A percentile compares a stretch with the other conserved stretches of the same genome.
These are phyloP conservation scores for Xylariomycetidae sp. DNA, from an alignment of 2,329 filamentous ascomycete species.

Conservation along the genomic window DNA sequence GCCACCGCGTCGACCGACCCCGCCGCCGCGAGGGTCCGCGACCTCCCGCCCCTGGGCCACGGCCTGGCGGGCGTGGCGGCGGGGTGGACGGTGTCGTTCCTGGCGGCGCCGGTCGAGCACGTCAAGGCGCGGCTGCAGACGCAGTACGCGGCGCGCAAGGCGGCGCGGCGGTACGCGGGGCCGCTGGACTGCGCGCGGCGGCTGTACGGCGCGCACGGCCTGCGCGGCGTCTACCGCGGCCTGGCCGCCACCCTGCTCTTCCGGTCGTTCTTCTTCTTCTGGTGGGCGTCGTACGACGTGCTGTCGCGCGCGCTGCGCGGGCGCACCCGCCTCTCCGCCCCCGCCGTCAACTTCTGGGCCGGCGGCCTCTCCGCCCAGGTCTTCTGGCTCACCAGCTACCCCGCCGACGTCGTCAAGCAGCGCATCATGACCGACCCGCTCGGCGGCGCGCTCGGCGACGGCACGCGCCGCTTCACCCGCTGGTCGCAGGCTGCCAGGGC, in stretches of 20 bases:
- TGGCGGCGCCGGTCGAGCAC: conserved; percentile 92
- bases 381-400: conserved; percentile 91
- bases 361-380: conserved; percentile 88
- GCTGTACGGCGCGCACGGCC: conserved; percentile 64
- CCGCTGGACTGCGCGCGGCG: conserved; percentile 78
- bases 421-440: conserved; percentile 93
- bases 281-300: conserved; percentile 94
- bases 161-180: conserved; percentile 73
- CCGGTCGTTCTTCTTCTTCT: conserved; percentile 91
- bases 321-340: conserved; percentile 64
- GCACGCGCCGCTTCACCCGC: conserved; percentile 58
- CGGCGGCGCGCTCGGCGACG: conserved; percentile 62
- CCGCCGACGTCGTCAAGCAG: conserved; percentile 91
- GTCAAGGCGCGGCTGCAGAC: conserved; percentile 91
- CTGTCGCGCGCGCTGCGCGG: conserved; percentile 63
- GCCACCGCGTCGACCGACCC: conserved; percentile 20
- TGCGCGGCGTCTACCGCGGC: conserved; percentile 79
- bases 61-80: conserved; percentile 82
- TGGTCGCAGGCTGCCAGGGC: conserved; percentile 77
- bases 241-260: conserved; percentile 81
- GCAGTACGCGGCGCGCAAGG: conserved; percentile 79
- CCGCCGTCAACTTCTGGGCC: conserved; percentile 93
- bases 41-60: conserved; percentile 71
- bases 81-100: conserved; percentile 83
- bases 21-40: conserved; percentile 32